phyloP scores from a whole-genome alignment of 2,329 filamentous ascomycete genomes.

The Sporothrix luriei region DNA sequence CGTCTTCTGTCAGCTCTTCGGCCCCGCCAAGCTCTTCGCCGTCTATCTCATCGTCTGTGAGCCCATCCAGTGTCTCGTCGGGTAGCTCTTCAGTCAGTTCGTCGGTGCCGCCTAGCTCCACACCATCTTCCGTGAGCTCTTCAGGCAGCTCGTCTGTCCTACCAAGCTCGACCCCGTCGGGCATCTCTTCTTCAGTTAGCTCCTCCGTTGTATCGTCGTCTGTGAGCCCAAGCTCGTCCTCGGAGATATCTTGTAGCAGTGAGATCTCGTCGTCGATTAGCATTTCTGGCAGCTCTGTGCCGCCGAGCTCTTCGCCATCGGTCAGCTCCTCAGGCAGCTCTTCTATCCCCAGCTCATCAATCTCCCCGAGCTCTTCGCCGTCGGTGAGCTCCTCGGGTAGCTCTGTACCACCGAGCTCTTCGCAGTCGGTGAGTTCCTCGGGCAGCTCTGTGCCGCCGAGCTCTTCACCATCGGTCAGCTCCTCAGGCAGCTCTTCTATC shows the following conservation, averaged over 20 bases:
- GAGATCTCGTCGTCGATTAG: background rate
- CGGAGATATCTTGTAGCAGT: background rate
- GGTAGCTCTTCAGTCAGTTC: background rate
- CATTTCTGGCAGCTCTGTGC: background rate
- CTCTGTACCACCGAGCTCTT: background rate
- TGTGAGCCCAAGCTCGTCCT: background rate
- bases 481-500: background rate
- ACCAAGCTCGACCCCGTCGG: background rate
- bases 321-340: background rate
- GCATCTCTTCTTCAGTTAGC: background rate
- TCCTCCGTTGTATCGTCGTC: background rate
- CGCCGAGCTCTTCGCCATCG: background rate
- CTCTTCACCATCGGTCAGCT: background rate
- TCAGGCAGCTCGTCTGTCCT: background rate
- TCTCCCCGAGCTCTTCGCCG: background rate
- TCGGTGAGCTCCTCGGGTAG: background rate
- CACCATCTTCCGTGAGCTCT: background rate
- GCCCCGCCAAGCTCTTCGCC: conserved; percentile 3
- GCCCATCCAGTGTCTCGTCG: background rate
- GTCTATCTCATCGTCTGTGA: background rate
- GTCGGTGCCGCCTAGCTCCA: too few species aligned
- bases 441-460: background rate
- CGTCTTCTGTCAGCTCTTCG: background rate
- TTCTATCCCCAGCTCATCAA: background rate
- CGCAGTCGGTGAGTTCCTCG: background rate